A percentile compares a stretch with the other conserved stretches of the same genome.
phyloP scores from a whole-genome alignment of 1,139 yeast species.

The Yamadazyma blattariae region DNA sequence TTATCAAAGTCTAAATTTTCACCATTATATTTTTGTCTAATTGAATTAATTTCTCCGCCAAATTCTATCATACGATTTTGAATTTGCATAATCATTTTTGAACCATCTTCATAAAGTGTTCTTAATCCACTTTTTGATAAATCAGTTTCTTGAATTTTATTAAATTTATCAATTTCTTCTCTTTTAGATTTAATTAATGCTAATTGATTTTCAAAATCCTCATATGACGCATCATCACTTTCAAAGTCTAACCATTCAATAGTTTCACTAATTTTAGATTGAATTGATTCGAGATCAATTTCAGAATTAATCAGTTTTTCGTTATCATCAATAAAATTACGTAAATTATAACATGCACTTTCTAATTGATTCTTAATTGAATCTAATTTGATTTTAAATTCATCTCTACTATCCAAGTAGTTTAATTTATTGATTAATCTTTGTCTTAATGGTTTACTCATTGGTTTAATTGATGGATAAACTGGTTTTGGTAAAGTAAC shows the following conservation, averaged over 20 bases:
- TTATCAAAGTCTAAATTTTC: slow-evolving; percentile 48
- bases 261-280: slow-evolving; percentile 38
- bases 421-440: slow-evolving; percentile 25
- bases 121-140: slow-evolving; percentile 34
- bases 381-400: slow-evolving; percentile 43
- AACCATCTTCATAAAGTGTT: slow-evolving; percentile 40
- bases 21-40: slow-evolving; percentile 39
- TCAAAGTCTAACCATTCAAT: slow-evolving; percentile 83
- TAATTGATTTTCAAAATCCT: slow-evolving; percentile 33
- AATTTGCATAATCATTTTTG: slow-evolving; percentile 34
- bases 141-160: slow-evolving; percentile 30
- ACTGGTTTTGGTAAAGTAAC: slow-evolving; percentile 25
- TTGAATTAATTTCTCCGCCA: slow-evolving; percentile 40
- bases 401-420: slow-evolving; percentile 43
- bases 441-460: slow-evolving; percentile 39
- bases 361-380: slow-evolving; percentile 56
- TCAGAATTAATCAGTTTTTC: slow-evolving; percentile 36
- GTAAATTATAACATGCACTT: slow-evolving; percentile 53
- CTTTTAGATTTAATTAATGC: slow-evolving; percentile 19
- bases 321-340: slow-evolving; percentile 51
- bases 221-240: slow-evolving; percentile 51
- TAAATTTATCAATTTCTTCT: slow-evolving; percentile 18
- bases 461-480: slow-evolving; percentile 44
- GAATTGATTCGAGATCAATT: slow-evolving; percentile 27
- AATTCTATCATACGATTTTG: slow-evolving; percentile 45